Conservation (phyloP, 78 protist genomes). For the Speleostelium caveatum region DNA sequence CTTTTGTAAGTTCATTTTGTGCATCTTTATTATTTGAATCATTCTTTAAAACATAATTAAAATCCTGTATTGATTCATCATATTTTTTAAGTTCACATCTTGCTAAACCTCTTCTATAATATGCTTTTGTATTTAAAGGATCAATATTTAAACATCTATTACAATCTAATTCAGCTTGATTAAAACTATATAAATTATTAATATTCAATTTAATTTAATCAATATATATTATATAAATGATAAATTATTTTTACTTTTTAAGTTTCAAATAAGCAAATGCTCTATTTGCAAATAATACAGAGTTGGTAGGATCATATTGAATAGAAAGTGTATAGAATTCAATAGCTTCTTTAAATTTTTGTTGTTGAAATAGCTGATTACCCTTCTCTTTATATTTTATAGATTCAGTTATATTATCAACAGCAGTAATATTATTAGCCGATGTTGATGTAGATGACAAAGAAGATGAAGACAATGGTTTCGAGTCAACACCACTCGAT, state of each 20-base stretch:
- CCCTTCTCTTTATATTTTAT: slow-evolving; percentile 59
- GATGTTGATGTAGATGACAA: background rate
- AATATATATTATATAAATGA: background rate
- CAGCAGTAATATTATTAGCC: background rate
- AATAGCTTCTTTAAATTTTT: slow-evolving; percentile 51
- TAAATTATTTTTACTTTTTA: slow-evolving; percentile 39
- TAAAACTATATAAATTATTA: slow-evolving; percentile 7
- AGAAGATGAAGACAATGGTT: background rate
- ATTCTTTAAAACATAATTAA: background rate
- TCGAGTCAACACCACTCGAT: background rate
- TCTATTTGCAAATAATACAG: slow-evolving; percentile 59
- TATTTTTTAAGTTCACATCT: slow-evolving; percentile 29
- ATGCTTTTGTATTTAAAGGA: slow-evolving; percentile 24
- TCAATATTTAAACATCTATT: slow-evolving; percentile 59
- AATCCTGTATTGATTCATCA: slow-evolving; percentile 43
- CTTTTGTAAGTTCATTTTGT: slow-evolving; percentile 20
- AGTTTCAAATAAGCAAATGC: slow-evolving; percentile 64
- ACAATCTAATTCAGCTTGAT: slow-evolving; percentile 53
- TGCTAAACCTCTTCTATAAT: slow-evolving; percentile 66
- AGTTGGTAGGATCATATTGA: slow-evolving; percentile 42
- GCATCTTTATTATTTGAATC: slow-evolving; percentile 54
- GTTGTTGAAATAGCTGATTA: slow-evolving; percentile 25
- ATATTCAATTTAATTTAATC: background rate
- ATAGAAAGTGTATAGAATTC: slow-evolving; percentile 59
- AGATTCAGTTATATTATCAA: slow-evolving; percentile 45